phyloP scores from a whole-genome alignment of 495 filamentous ascomycete species.

The Talaromyces proteolyticus region DNA sequence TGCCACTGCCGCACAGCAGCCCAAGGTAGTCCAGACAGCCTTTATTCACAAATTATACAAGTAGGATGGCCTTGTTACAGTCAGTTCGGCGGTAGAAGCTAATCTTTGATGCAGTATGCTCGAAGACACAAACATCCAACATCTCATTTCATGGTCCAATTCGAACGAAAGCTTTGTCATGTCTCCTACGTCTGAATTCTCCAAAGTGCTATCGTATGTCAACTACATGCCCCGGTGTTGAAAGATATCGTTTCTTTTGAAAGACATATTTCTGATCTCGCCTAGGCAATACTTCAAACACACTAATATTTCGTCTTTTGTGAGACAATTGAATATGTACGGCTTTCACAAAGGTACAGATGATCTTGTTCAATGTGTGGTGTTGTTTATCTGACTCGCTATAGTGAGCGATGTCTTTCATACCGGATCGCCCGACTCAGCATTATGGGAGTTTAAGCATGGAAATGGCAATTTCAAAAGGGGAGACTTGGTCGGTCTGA shows the following conservation, averaged over 20 bases:
- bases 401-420: conserved; percentile 98
- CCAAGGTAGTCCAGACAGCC: conserved; percentile 97
- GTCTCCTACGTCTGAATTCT: conserved; percentile 95
- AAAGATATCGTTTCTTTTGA: too few species aligned
- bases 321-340: conserved; percentile 98
- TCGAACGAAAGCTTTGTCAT: conserved; percentile 97
- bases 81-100: too few species aligned
- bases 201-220: conserved; percentile 92
- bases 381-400: not conserved
- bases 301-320: conserved; percentile 98
- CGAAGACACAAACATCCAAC: conserved; percentile 86
- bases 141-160: conserved; percentile 92
- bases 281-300: conserved; percentile 93
- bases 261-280: conserved; percentile 23
- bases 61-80: conserved; percentile 56
- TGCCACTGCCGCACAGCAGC: conserved; percentile 83
- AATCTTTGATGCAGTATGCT: conserved; percentile 71
- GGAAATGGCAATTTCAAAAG: conserved; percentile 96
- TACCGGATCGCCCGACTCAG: conserved; percentile 89
- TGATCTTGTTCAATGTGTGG: not conserved
- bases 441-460: conserved; percentile 98
- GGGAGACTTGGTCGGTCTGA: conserved; percentile 82
- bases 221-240: too few species aligned
- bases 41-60: conserved; percentile 99
- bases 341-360: conserved; percentile 95